These are phyloP conservation scores for Pseudopithomyces maydicus DNA, from an alignment of 2,329 filamentous ascomycete species.

Conservation along the genomic window DNA sequence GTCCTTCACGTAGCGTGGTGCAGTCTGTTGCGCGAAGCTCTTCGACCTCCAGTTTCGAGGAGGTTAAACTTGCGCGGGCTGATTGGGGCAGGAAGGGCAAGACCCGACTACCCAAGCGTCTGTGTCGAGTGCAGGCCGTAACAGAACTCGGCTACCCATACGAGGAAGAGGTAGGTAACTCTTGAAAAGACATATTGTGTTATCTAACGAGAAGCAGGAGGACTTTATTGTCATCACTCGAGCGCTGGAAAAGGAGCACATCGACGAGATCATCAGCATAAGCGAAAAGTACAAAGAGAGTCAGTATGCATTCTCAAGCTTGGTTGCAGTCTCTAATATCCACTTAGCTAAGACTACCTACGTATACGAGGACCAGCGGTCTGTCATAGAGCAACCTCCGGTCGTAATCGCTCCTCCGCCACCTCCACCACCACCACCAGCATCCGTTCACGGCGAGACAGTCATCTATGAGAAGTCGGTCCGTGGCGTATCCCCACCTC, in stretches of 20 bases:
- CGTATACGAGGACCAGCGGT: constrained; percentile 37
- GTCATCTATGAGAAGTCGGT: constrained; percentile 36
- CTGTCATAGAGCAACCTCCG: constrained; percentile 18
- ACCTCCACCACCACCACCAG: constrained; percentile 25
- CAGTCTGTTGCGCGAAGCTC: constrained; percentile 35
- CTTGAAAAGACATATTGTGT: background rate
- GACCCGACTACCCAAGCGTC: constrained; percentile 80
- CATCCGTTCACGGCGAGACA: constrained; percentile 21
- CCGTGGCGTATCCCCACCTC: constrained; percentile 37
- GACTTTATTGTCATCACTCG: constrained; percentile 81
- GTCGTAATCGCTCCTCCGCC: constrained; percentile 13
- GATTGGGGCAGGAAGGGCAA: constrained; percentile 70
- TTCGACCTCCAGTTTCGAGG: constrained; percentile 49
- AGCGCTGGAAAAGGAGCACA: constrained; percentile 86
- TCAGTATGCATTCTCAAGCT: constrained; percentile 24
- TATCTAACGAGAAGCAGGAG: constrained; percentile 60
- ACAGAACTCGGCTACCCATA: constrained; percentile 86
- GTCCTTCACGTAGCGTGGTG: constrained; percentile 36
- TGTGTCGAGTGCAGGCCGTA: constrained; percentile 81
- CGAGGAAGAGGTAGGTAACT: constrained; percentile 73
- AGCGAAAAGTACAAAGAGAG: constrained; percentile 73
- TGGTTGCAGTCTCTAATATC: constrained; percentile 4
- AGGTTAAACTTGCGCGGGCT: constrained; percentile 39
- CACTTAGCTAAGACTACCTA: constrained; percentile 42
- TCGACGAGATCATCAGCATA: constrained; percentile 83